A percentile compares a stretch with the other conserved stretches of the same genome.
Evolutionary conservation across 768 basidiomycete species (phyloP).

Genomic region (Multifurca ochricompacta): DNA sequence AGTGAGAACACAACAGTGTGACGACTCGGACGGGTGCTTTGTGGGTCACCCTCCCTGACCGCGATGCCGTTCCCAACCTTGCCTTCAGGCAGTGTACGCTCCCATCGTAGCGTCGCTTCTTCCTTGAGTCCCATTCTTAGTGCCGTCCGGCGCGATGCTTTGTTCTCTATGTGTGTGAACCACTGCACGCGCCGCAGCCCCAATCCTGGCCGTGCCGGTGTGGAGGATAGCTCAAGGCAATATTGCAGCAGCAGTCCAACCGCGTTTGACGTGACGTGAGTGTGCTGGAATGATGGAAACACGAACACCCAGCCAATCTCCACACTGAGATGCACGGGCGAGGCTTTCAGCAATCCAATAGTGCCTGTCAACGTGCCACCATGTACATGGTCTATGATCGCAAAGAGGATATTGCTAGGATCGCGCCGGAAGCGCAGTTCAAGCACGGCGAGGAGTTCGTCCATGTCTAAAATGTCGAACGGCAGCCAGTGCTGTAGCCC

Average conservation of each 20-base stretch:
- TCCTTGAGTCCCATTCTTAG: background rate
- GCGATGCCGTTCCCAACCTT: background rate
- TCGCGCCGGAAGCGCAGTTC: constrained; percentile 21
- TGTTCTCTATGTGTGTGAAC: background rate
- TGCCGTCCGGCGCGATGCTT: background rate
- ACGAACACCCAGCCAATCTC: constrained; percentile 11
- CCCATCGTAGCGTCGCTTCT: background rate
- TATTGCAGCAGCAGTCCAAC: constrained; percentile 35
- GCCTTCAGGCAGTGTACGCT: background rate
- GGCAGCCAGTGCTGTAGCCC: constrained; percentile 30
- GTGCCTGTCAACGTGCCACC: constrained; percentile 32
- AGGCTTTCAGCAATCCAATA: constrained; percentile 28
- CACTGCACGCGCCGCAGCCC: background rate
- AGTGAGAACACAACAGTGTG: background rate
- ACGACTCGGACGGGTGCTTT: background rate
- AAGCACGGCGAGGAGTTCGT: constrained; percentile 22
- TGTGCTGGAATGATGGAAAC: constrained; percentile 8
- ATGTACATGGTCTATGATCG: constrained; percentile 34
- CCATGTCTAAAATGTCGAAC: constrained; percentile 21
- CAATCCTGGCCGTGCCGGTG: background rate
- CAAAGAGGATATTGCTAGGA: constrained; percentile 27
- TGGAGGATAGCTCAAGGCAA: constrained; percentile 24
- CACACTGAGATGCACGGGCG: background rate
- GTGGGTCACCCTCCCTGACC: background rate
- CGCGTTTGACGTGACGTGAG: constrained; percentile 23